Evolutionary conservation across 2,329 filamentous ascomycete species (phyloP).

Genomic region (Monilinia polystroma): DNA sequence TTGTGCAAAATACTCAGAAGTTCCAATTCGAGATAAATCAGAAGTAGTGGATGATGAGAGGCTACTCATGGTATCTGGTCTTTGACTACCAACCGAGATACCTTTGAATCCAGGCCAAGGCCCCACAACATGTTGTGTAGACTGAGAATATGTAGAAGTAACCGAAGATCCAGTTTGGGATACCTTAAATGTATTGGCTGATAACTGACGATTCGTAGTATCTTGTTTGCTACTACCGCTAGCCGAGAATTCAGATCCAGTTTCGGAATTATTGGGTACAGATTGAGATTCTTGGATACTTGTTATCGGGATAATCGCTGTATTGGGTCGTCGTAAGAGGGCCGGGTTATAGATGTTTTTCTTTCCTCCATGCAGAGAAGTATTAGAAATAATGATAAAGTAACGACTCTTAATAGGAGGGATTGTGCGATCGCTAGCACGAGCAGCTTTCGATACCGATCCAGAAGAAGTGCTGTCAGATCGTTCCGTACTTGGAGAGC

Average conservation of each 20-base stretch:
- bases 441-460: background rate
- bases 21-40: too few species aligned
- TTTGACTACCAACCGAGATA: too few species aligned
- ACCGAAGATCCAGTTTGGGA: background rate
- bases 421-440: background rate
- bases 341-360: background rate
- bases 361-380: background rate
- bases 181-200: background rate
- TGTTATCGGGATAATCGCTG: background rate
- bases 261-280: too few species aligned
- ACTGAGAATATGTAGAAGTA: background rate
- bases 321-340: background rate
- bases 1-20: background rate
- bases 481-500: background rate
- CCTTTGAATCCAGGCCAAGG: background rate
- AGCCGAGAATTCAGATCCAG: background rate
- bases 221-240: too few species aligned
- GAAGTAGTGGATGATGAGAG: accelerated
- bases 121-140: background rate
- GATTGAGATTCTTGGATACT: too few species aligned
- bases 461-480: background rate
- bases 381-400: background rate
- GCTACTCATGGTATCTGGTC: background rate
- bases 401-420: background rate
- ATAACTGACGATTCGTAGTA: background rate